These are phyloP conservation scores for Apium graveolens DNA, from an alignment of 129 eudicot genomes.

Conservation along the genomic window DNA sequence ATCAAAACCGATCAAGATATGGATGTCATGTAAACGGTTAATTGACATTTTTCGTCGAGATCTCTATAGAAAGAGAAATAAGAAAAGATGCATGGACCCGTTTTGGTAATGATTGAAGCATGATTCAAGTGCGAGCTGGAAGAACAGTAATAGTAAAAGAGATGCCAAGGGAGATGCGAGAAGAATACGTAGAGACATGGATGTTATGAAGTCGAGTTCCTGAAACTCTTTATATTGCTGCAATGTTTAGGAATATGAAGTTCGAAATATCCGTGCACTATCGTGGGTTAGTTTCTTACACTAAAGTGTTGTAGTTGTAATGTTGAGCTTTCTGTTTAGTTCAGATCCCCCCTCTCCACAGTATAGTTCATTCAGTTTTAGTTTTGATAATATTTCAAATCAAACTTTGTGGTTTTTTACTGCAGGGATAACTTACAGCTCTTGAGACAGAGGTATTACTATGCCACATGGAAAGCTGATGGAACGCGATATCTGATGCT, in stretches of 20 bases:
- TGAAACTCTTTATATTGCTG: background rate
- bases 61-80: background rate
- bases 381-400: background rate
- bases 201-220: background rate
- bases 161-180: background rate
- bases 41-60: background rate
- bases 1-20: background rate
- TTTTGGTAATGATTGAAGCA: background rate
- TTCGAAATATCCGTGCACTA: background rate
- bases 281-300: background rate
- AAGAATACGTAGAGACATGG: background rate
- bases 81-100: background rate
- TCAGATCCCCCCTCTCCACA: background rate
- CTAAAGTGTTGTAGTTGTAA: background rate
- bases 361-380: background rate
- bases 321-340: background rate
- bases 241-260: background rate
- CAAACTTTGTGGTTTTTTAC: background rate
- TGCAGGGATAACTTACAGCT: constrained; percentile 50
- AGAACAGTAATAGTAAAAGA: background rate
- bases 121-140: background rate
- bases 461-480: constrained; percentile 79
- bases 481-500: constrained; percentile 69
- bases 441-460: constrained; percentile 59
- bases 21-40: background rate